Base-by-base conservation (phyloP, 2,329 filamentous ascomycete species). In the Escovopsis sp. region DNA sequence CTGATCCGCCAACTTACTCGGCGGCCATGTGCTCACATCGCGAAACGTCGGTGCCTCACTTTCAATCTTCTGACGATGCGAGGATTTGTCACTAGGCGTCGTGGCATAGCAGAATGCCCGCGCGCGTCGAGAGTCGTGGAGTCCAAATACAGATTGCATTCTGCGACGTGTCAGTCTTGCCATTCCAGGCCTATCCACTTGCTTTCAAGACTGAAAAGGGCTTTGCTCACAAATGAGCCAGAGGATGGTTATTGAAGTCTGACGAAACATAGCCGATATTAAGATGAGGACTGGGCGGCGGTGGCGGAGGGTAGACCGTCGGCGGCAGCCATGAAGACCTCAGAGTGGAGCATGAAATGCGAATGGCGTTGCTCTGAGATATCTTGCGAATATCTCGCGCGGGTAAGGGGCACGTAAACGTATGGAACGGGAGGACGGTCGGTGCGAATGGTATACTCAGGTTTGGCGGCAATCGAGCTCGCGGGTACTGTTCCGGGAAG, bases 61-160 rank as follows among this genome's bases (percentile, higher is more conserved):
- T 60, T 98, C 88, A 46, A 98, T 98, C 56, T 98, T 87, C 49
- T 83, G 78, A 18, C 91, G 82, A 61, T 98, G 89, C 6, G 83
- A 63, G 0, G 91, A 96, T 47, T 79, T 80, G 59, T 98, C 91
- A 56, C 88, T 94, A 1, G 80, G 70, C 0, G 91, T 96, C 2
- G 91, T 98, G 11, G 91, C 91, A 59, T 98, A 98, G 60, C 91
- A 98, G 55, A 88, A 87, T 0, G 91, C 89, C 52, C 82, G 84
- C 12, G 85, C 84, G 26, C 80, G 77, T 23, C 59, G 62, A 0
- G 70, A 70, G 52, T 94, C 69, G 56, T 98, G 91, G 45, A 96
- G 70, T 0, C 91, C 91, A 62, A 98, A 98, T 6, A 96, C 88
- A 1, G 91, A 96, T 64, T 98, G 91, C 91, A 98, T 98, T 43